Conservation (phyloP, 2,329 filamentous ascomycete genomes). For the Zymoseptoria crescenta region DNA sequence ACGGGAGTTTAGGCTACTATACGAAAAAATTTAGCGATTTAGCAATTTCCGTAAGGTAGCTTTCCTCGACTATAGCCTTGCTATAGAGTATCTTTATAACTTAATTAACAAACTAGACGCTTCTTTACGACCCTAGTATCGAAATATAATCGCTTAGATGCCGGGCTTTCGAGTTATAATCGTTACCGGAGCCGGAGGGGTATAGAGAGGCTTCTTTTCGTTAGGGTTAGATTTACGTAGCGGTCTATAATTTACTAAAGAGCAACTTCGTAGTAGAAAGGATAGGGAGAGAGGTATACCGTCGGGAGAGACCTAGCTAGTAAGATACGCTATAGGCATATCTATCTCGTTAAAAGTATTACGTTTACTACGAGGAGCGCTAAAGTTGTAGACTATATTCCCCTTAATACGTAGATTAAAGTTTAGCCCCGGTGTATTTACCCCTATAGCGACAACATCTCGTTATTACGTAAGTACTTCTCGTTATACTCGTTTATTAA, state of each 20-base stretch:
- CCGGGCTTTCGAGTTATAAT: no score
- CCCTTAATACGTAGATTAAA: constrained; percentile 57
- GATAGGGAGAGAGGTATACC: constrained; percentile 10
- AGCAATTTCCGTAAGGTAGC: no score
- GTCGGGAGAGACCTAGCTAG: constrained; percentile 5
- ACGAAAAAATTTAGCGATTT: no score
- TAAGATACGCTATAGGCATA: constrained; percentile 4
- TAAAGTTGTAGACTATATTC: constrained; percentile 58
- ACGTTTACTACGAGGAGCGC: constrained; percentile 45
- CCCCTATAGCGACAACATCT: constrained; percentile 45
- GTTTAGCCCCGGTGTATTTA: constrained; percentile 47
- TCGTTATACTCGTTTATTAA: constrained; percentile 18
- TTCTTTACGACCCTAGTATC: no score
- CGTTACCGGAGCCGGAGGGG: no score
- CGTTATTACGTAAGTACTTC: constrained; percentile 41
- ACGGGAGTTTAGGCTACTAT: no score
- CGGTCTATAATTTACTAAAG: constrained; percentile 10
- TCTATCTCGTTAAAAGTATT: constrained; percentile 17
- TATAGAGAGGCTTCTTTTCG: constrained; percentile 31
- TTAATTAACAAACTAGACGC: no score
- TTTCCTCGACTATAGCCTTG: no score
- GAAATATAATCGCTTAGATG: no score
- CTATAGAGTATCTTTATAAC: no score
- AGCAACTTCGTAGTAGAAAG: constrained; percentile 14
- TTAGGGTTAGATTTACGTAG: constrained; percentile 1